Evolutionary conservation across 345 rosid species (phyloP).

Genomic region (Eutrema yunnanense): DNA sequence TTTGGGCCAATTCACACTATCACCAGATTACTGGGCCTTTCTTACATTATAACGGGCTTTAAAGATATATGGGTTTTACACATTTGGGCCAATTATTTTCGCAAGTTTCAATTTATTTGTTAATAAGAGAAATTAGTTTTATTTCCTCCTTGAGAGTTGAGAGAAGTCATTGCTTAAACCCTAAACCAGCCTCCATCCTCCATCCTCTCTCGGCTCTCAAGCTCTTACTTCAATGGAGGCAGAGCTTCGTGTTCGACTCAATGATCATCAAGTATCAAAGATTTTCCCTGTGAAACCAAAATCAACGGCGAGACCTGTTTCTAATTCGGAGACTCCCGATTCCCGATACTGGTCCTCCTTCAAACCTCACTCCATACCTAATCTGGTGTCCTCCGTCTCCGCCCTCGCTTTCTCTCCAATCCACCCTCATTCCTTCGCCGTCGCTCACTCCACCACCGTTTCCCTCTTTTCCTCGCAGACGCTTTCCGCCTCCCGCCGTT

Average conservation of each 20-base stretch:
- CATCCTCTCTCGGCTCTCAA: background rate
- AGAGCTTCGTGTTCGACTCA: constrained; percentile 27
- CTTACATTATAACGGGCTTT: no score
- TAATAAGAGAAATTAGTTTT: no score
- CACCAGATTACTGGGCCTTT: no score
- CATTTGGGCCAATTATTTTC: no score
- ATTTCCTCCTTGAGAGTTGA: no score
- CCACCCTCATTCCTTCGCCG: constrained; percentile 56
- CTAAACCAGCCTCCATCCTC: background rate
- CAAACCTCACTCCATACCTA: constrained; percentile 50
- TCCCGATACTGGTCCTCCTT: constrained; percentile 89
- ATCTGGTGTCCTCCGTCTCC: constrained; percentile 50
- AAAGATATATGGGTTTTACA: no score
- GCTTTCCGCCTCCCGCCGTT: constrained; percentile 42
- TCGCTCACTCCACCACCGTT: constrained; percentile 62
- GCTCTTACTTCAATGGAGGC: constrained; percentile 16
- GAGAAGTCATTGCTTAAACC: constrained; percentile 4
- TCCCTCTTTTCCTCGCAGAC: constrained; percentile 53
- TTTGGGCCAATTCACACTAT: no score
- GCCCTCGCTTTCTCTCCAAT: constrained; percentile 67
- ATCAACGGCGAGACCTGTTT: constrained; percentile 50
- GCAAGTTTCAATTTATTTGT: no score
- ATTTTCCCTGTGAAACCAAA: constrained; percentile 65
- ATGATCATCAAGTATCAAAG: constrained; percentile 33
- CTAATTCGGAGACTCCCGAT: constrained; percentile 58